Conservation (phyloP, 257 asterid genomes). For the Solanum pinnatisectum region DNA sequence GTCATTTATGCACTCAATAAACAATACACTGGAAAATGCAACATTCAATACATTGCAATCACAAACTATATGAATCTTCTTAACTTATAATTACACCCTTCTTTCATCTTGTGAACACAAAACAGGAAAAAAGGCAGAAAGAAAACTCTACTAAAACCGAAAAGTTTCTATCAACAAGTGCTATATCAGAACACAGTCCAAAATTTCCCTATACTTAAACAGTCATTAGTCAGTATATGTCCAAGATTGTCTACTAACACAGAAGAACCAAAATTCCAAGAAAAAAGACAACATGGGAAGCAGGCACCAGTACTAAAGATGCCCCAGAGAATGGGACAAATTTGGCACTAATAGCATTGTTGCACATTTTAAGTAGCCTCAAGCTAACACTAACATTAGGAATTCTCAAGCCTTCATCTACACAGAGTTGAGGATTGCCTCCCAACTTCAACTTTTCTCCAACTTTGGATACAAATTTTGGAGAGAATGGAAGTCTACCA, state of each 20-base stretch:
- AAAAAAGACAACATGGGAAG: slow-evolving; percentile 16
- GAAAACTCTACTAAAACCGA: neutral
- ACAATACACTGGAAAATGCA: neutral
- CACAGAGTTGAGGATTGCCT: slow-evolving; percentile 75
- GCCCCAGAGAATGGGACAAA: slow-evolving; percentile 33
- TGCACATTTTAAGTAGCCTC: slow-evolving; percentile 43
- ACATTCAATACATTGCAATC: neutral
- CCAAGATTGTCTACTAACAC: neutral
- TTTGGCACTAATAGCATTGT: slow-evolving; percentile 19
- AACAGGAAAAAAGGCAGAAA: neutral
- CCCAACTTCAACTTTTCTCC: slow-evolving; percentile 72
- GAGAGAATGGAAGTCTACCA: slow-evolving; percentile 70
- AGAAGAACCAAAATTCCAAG: slow-evolving; percentile 14
- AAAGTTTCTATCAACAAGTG: neutral
- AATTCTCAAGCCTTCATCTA: slow-evolving; percentile 38
- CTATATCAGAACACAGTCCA: neutral
- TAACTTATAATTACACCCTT: neutral
- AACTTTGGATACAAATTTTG: slow-evolving; percentile 32
- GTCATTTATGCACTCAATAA: neutral
- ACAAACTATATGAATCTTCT: neutral
- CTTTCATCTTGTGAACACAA: neutral
- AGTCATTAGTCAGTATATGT: neutral
- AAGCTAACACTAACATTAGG: slow-evolving; percentile 24
- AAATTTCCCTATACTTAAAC: slow-evolving; percentile 15
- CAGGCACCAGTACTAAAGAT: slow-evolving; percentile 6